Evolutionary conservation across 805 yeast genomes (phyloP), one percentile per base, ranked within the genome.

Genomic region (Babjeviella inositovora): DNA sequence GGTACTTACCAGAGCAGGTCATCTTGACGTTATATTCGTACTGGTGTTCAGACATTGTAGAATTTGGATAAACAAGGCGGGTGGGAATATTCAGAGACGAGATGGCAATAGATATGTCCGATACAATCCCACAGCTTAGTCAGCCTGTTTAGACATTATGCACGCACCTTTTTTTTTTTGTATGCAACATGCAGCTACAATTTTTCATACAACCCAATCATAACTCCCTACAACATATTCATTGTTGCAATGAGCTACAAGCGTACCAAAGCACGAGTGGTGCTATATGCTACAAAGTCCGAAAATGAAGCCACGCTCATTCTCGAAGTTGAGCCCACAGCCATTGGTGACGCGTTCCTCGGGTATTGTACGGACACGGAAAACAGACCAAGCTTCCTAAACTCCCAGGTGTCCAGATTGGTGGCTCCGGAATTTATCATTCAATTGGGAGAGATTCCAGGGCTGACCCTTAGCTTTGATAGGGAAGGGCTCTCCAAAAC

Each of bases 11-110:
- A 8, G 76, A 63, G 42, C 95, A 85, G 25, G 79, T 39, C 95
- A 84, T 84, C 21, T 72, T 57, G 27, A 85, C 95, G 30, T 82
- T 64, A 45, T 67, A 84, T 35, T 73, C 76, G 48, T 77, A 81
- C 38, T 75, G 67, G 44, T 71, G 70, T 17, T 51, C 50, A 7
- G 64, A 35, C 70, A 62, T 63, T 21, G 26, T 39, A 14, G 13
- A 5, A 7, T 19, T 11, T 6, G 8, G 11, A 5, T 4, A 13
- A 10, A 16, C 16, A 9, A n/a, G 15, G n/a, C 8, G 9, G 10
- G 19, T 11, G 13, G 10, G 12, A 21, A 17, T n/a, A 14, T 8
- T 11, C 8, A 20, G 11, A 10, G 22, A 5, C 6, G 14, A 16
- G 18, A 16, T 16, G 18, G 18, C 8, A 16, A 8, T 16, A n/a